Evolutionary conservation across 768 basidiomycete genomes (phyloP).

Genomic region (Heimioporus sp.): DNA sequence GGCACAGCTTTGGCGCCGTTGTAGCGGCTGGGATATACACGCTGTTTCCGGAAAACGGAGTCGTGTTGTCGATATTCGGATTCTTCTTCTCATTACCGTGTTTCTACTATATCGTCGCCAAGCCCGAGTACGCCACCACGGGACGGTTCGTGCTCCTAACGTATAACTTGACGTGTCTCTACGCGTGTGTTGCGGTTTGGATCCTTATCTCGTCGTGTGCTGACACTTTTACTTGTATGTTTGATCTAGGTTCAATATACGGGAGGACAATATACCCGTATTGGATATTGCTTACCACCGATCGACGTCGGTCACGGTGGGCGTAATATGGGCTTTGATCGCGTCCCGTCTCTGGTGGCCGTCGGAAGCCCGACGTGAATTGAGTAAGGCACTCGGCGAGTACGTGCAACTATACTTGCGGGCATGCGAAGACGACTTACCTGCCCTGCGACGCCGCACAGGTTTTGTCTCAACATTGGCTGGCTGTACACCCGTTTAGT

Average conservation of each 20-base stretch:
- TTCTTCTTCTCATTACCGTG: conserved; percentile 91
- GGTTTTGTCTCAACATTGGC: conserved; percentile 90
- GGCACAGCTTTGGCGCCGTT: conserved; percentile 67
- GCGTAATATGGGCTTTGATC: conserved; percentile 86
- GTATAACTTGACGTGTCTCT: conserved; percentile 85
- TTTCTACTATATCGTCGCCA: conserved; percentile 84
- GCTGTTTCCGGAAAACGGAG: conserved; percentile 71
- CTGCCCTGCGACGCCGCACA: conserved; percentile 27
- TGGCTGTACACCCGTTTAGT: conserved; percentile 95
- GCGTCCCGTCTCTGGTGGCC: conserved; percentile 96
- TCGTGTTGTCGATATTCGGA: conserved; percentile 77
- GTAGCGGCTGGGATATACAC: conserved; percentile 73
- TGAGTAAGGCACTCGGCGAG: conserved; percentile 86
- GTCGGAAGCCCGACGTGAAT: conserved; percentile 84
- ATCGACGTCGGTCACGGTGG: conserved; percentile 75
- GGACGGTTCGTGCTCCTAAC: conserved; percentile 82
- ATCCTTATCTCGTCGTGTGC: not conserved
- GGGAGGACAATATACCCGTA: conserved; percentile 61
- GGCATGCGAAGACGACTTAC: not conserved
- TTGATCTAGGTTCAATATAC: conserved; percentile 68
- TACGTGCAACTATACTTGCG: conserved; percentile 35
- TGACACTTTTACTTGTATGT: not conserved
- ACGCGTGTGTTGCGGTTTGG: conserved; percentile 42
- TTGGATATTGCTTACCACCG: conserved; percentile 73
- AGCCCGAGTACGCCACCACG: conserved; percentile 71